Conservation (phyloP, 2,329 filamentous ascomycete species). For the Cordyceps tenuipes region DNA sequence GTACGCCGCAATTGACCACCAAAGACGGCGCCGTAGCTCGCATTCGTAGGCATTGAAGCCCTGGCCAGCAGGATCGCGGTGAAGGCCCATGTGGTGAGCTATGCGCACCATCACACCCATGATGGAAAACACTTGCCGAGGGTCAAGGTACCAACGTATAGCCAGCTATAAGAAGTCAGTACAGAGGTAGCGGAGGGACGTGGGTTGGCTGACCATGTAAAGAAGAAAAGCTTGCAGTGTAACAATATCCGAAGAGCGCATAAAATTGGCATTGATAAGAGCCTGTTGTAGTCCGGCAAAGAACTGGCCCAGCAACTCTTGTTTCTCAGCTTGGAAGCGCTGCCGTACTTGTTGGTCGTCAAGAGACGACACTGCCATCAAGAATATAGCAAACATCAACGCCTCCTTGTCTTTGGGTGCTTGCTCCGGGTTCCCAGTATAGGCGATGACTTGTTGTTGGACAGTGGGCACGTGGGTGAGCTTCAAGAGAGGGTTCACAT, state of each 20-base stretch:
- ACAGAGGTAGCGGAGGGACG: neutral
- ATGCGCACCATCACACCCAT: conserved; percentile 59
- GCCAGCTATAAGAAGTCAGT: conserved; percentile 24
- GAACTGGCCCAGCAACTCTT: conserved; percentile 42
- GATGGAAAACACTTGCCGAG: conserved; percentile 39
- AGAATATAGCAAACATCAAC: conserved; percentile 59
- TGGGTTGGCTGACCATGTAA: conserved; percentile 43
- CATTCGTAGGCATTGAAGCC: conserved; percentile 50
- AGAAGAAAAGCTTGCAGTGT: conserved; percentile 60
- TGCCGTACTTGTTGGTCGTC: conserved; percentile 46
- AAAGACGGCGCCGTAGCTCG: conserved; percentile 62
- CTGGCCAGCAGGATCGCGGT: conserved; percentile 50
- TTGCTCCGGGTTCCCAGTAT: conserved; percentile 45
- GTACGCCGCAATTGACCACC: conserved; percentile 64
- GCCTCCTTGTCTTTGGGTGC: conserved; percentile 52
- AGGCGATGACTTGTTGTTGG: conserved; percentile 56
- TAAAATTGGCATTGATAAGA: conserved; percentile 57
- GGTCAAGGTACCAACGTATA: conserved; percentile 52
- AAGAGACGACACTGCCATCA: conserved; percentile 50
- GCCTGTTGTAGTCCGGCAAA: conserved; percentile 55
- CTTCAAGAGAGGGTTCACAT: conserved; percentile 61
- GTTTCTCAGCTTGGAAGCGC: conserved; percentile 46
- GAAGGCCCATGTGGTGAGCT: conserved; percentile 60
- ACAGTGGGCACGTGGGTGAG: conserved; percentile 59
- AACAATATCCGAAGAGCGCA: conserved; percentile 56